These are phyloP conservation scores for Tieghemostelium lacteum DNA, from an alignment of 78 protist genomes.

Conservation along the genomic window DNA sequence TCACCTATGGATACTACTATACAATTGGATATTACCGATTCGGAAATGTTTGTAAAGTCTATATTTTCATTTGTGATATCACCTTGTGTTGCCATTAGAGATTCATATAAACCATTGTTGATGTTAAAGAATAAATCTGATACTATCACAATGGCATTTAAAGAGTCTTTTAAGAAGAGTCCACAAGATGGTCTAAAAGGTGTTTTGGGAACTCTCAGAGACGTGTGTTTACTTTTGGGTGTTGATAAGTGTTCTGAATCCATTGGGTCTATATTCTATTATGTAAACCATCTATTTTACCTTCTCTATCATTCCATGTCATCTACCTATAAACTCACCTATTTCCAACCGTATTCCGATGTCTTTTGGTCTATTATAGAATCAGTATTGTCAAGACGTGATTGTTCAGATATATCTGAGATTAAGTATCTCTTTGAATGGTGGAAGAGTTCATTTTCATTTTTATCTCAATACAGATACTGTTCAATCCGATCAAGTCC, in stretches of 20 bases:
- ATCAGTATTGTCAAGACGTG: not conserved
- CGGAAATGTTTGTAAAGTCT: constrained; percentile 1
- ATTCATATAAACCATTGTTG: constrained; percentile 2
- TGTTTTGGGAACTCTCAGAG: constrained; percentile 19
- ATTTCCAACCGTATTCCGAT: constrained; percentile 10
- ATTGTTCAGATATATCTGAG: not conserved
- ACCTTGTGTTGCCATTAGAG: not conserved
- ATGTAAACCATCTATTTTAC: constrained; percentile 22
- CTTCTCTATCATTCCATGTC: not conserved
- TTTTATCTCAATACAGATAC: not conserved
- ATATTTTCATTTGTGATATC: constrained; percentile 24
- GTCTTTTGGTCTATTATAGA: constrained; percentile 33
- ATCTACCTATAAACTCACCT: not conserved
- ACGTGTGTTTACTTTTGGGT: constrained; percentile 17
- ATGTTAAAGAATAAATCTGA: not conserved
- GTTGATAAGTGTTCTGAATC: not conserved
- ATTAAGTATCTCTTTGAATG: constrained; percentile 4
- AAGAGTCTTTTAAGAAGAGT: not conserved
- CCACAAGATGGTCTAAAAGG: constrained; percentile 10
- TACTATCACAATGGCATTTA: constrained; percentile 30
- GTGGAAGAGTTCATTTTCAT: constrained; percentile 10
- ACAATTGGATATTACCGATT: constrained; percentile 15
- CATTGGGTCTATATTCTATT: constrained; percentile 6
- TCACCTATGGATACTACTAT: not conserved
- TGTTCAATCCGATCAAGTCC: not conserved